A percentile compares a stretch with the other conserved stretches of the same genome.
phyloP scores from a whole-genome alignment of 495 filamentous ascomycete genomes.

The Penicillium cinerascens region DNA sequence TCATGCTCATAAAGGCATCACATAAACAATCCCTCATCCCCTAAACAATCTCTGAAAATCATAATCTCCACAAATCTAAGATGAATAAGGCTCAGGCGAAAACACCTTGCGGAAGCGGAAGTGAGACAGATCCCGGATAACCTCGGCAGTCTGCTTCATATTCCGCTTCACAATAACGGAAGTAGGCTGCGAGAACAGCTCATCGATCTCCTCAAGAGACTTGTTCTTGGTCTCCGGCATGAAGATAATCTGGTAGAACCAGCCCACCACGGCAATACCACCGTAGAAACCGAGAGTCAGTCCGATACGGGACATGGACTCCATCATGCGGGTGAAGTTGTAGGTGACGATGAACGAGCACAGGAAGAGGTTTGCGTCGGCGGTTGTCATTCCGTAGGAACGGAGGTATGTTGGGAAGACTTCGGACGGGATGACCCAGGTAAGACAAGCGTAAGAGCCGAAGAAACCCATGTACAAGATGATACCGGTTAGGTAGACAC shows the following conservation, averaged over 20 bases:
- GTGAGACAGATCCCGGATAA: conserved; percentile 29
- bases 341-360: conserved; percentile 62
- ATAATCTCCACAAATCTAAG: neutral
- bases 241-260: conserved; percentile 58
- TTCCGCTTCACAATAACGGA: conserved; percentile 52
- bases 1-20: conserved; percentile 6
- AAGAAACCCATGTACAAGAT: conserved; percentile 62
- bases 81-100: conserved; percentile 23
- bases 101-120: conserved; percentile 37
- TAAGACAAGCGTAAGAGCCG: conserved; percentile 59
- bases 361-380: conserved; percentile 54
- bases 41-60: neutral
- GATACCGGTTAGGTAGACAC: conserved; percentile 54
- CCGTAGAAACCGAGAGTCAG: conserved; percentile 59
- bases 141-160: conserved; percentile 34
- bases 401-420: conserved; percentile 61
- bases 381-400: conserved; percentile 57
- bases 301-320: conserved; percentile 53
- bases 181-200: conserved; percentile 54
- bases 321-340: conserved; percentile 58
- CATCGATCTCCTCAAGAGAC: conserved; percentile 60
- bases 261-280: conserved; percentile 55
- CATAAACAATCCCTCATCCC: neutral
- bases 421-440: conserved; percentile 59
- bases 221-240: conserved; percentile 64